Base-by-base conservation (phyloP, 768 basidiomycete genomes). In the Suillus plorans region DNA sequence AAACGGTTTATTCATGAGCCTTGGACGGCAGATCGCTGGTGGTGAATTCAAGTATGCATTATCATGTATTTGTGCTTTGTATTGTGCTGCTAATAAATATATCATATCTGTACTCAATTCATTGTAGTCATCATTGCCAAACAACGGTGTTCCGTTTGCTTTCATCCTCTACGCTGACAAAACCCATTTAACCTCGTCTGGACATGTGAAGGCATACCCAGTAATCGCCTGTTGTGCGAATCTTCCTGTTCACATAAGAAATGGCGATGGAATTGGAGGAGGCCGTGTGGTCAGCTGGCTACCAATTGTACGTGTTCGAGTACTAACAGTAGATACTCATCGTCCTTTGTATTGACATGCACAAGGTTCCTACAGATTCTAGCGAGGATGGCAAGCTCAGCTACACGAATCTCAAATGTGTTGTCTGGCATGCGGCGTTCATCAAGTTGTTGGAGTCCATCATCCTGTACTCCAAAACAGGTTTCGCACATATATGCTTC, bases 111-210 rank as follows among this genome's bases (percentile, higher is more conserved):
- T 42, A 7, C 14, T 57, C 7, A 1, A 16, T 60, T 3, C 1
- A 28, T 34, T n/a, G n/a, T 47, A 64, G 42, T 62, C 61, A 16
- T 8, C 84, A 82, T 67, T 85, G 55, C 72, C 1, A 6, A 55
- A 62, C 12, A 60, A 60, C 1, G 16, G 41, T 14, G 60, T 60
- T 2, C 74, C 76, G 0, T 67, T 78, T 12, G 62, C 66, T 4
- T 68, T 78, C 41, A 76, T 80, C 37, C 58, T 81, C 0, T 82
- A 80, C 71, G 76, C 72, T 0, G 69, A 73, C 60, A 70, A 70
- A 45, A 71, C 68, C 2, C 62, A 60, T n/a, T 63, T 73, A 1
- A 70, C 71, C 0, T 66, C 64, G 0, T 67, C 67, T 49, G 69
- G 71, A 2, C 65, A 63, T 6, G 60, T 16, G 22, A 64, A 69